phyloP scores from a whole-genome alignment of 169 alveolate genomes.

The Theileria annulata region DNA sequence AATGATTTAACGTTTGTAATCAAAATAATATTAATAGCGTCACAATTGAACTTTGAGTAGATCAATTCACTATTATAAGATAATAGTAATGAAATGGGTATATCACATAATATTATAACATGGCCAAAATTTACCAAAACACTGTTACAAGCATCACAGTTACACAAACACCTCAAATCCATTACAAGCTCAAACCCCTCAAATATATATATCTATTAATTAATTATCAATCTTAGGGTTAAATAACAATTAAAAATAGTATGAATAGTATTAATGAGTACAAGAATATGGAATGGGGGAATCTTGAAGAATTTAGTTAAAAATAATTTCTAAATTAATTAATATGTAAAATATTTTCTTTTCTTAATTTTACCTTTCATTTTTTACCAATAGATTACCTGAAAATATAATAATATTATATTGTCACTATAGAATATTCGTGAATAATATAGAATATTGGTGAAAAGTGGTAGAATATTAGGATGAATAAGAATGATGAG shows the following conservation, averaged over 20 bases:
- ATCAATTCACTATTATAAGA: neutral
- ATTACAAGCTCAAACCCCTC: neutral
- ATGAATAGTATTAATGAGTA: neutral
- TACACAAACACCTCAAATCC: slow-evolving; percentile 24
- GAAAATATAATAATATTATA: no score
- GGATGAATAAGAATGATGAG: neutral
- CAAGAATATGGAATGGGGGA: neutral
- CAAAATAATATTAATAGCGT: slow-evolving; percentile 39
- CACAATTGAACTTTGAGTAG: slow-evolving; percentile 29
- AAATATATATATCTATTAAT: no score
- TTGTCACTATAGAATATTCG: no score
- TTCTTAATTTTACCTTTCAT: neutral
- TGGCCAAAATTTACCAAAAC: slow-evolving; percentile 40
- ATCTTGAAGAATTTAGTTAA: neutral
- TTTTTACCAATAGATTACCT: neutral
- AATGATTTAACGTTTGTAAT: slow-evolving; percentile 50
- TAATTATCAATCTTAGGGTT: no score
- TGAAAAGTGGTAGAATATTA: no score
- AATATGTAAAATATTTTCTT: neutral
- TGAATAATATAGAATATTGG: neutral
- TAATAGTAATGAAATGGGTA: slow-evolving; percentile 33
- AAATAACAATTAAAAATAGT: no score
- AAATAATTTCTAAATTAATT: no score
- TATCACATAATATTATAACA: slow-evolving; percentile 48
- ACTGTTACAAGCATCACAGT: slow-evolving; percentile 62